These are phyloP conservation scores for Ulvella scutata DNA, from an alignment of 139 green algal species.

Conservation along the genomic window DNA sequence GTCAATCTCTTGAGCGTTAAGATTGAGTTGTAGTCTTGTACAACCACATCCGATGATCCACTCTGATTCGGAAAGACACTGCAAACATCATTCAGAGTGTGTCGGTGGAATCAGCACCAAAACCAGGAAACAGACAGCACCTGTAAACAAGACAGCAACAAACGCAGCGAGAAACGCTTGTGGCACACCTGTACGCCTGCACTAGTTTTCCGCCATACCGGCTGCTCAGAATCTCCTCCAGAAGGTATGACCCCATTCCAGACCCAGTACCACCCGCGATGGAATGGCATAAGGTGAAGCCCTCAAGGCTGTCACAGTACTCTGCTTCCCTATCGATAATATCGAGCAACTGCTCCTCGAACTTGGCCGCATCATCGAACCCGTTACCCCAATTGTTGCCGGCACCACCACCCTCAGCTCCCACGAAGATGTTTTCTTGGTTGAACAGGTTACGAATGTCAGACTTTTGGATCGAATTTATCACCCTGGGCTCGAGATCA, in stretches of 20 bases:
- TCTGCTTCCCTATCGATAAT: constrained; percentile 98
- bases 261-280: constrained; percentile 93
- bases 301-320: constrained; percentile 91
- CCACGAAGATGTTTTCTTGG: constrained; percentile 93
- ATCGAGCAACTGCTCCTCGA: constrained; percentile 92
- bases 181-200: constrained; percentile 69
- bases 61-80: constrained; percentile 97
- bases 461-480: constrained; percentile 89
- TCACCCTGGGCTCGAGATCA: constrained; percentile 95
- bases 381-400: constrained; percentile 98
- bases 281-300: constrained; percentile 92
- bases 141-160: too few species aligned
- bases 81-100: constrained; percentile 5
- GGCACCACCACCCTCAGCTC: constrained; percentile 80
- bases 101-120: neutral
- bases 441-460: constrained; percentile 96
- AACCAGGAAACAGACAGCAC: too few species aligned
- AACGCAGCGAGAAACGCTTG: too few species aligned
- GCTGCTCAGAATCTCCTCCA: constrained; percentile 86
- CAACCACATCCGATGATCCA: constrained; percentile 89
- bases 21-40: constrained; percentile 98
- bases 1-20: constrained; percentile 94
- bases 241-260: constrained; percentile 93
- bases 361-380: constrained; percentile 73
- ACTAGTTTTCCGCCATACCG: constrained; percentile 91